A percentile compares a stretch with the other conserved stretches of the same genome.
Conservation (phyloP, 2,329 filamentous ascomycete species). For the Colletotrichum salicis region DNA sequence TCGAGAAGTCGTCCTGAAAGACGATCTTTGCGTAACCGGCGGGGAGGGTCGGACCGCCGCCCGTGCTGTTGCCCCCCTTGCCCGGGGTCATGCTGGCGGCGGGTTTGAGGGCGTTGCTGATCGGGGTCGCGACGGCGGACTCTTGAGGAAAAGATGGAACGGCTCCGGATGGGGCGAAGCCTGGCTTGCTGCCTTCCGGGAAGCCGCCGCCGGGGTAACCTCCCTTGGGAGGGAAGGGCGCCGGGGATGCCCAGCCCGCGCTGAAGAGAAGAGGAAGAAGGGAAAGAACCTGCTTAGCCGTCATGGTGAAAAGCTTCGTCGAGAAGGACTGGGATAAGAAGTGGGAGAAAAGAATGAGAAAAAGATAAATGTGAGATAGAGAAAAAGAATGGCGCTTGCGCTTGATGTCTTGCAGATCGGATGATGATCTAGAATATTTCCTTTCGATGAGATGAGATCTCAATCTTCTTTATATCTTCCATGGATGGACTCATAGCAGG, state of each 20-base stretch:
- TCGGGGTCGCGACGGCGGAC: background rate
- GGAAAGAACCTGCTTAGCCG: constrained; percentile 27
- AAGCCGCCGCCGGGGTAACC: background rate
- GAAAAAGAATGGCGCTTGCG: background rate
- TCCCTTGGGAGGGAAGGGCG: background rate
- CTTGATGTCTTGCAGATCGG: background rate
- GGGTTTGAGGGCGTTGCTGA: background rate
- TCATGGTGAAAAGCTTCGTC: constrained; percentile 18
- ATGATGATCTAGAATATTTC: background rate
- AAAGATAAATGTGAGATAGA: background rate
- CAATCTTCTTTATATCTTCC: constrained; percentile 12
- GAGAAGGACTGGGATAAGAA: background rate
- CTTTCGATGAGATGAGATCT: background rate
- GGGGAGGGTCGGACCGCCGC: constrained; percentile 25
- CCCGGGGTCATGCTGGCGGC: background rate
- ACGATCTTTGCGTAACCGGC: constrained; percentile 38
- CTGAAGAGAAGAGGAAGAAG: constrained; percentile 27
- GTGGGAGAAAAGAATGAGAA: background rate
- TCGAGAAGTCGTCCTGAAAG: constrained; percentile 46
- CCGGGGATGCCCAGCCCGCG: constrained; percentile 22
- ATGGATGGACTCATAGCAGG: background rate
- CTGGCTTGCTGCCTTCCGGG: constrained; percentile 3
- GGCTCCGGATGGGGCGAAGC: background rate
- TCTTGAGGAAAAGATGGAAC: background rate
- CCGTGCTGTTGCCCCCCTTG: background rate